These are phyloP conservation scores for Russula olivacea DNA, from an alignment of 768 basidiomycete genomes.

Conservation along the genomic window DNA sequence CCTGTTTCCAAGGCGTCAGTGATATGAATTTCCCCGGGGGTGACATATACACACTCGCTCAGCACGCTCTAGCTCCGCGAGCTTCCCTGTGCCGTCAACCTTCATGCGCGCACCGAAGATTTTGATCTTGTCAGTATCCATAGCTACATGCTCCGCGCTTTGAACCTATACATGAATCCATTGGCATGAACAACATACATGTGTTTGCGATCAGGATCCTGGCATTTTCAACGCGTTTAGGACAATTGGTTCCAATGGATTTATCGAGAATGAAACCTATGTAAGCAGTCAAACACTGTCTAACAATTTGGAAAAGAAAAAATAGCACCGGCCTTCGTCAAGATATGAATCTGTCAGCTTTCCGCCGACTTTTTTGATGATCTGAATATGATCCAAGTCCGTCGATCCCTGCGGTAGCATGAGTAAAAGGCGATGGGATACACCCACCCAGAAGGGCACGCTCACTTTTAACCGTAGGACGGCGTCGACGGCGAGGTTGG, in stretches of 20 bases:
- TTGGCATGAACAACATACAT: slow-evolving; percentile 46
- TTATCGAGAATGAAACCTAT: slow-evolving; percentile 97
- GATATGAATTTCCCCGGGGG: not conserved
- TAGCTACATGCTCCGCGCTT: slow-evolving; percentile 49
- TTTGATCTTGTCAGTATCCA: slow-evolving; percentile 99
- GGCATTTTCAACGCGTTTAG: slow-evolving; percentile 89
- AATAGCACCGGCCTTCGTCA: slow-evolving; percentile 66
- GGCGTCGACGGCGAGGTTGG: slow-evolving; percentile 95
- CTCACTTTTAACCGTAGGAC: slow-evolving; percentile 82
- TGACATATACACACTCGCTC: slow-evolving; percentile 56
- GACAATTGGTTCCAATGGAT: slow-evolving; percentile 87
- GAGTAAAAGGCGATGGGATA: not conserved
- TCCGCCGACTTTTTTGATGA: slow-evolving; percentile 99
- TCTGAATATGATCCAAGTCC: slow-evolving; percentile 95
- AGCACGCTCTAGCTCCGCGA: slow-evolving; percentile 96
- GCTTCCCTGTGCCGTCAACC: slow-evolving; percentile 93
- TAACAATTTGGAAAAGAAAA: not conserved
- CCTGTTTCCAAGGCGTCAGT: slow-evolving; percentile 42
- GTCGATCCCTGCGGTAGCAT: slow-evolving; percentile 67
- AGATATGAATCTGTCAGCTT: slow-evolving; percentile 98
- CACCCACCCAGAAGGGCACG: not conserved
- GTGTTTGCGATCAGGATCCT: slow-evolving; percentile 98
- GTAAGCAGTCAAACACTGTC: not conserved
- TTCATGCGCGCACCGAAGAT: slow-evolving; percentile 95
- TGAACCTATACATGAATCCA: slow-evolving; percentile 3